Percentiles rank a stretch among this genome's conserved stretches.
These are phyloP conservation scores for Danielia reshetovae DNA, from an alignment of 805 yeast species.

Conservation along the genomic window DNA sequence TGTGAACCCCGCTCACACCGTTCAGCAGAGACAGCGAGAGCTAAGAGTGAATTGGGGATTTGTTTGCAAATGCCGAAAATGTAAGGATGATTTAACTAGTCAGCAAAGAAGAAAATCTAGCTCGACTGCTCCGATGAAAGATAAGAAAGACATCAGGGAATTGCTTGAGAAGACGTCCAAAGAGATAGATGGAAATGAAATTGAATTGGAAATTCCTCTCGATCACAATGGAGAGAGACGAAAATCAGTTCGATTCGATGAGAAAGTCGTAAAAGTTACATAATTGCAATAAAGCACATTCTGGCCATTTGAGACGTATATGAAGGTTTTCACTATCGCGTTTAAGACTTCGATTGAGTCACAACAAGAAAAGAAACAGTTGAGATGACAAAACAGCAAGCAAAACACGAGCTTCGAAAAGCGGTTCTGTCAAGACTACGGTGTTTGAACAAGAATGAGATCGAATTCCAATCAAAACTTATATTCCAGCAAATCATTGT, in stretches of 20 bases:
- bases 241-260: slow-evolving; percentile 65
- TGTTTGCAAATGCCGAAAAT: slow-evolving; percentile 61
- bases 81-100: slow-evolving; percentile 50
- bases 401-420: slow-evolving; percentile 25
- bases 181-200: slow-evolving; percentile 36
- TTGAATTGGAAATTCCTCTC: slow-evolving; percentile 45
- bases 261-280: slow-evolving; percentile 38
- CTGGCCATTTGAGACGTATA: neutral
- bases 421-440: slow-evolving; percentile 20
- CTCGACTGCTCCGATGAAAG: slow-evolving; percentile 17
- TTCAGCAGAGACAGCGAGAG: slow-evolving; percentile 59
- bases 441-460: slow-evolving; percentile 12
- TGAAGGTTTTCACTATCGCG: too few relatives aligned
- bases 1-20: slow-evolving; percentile 61
- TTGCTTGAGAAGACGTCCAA: slow-evolving; percentile 39
- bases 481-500: slow-evolving; percentile 18
- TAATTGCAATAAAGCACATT: too few relatives aligned
- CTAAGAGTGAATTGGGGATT: slow-evolving; percentile 79
- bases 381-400: too few relatives aligned
- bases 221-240: slow-evolving; percentile 42
- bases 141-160: slow-evolving; percentile 41
- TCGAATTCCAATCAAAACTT: slow-evolving; percentile 23
- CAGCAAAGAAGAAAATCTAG: slow-evolving; percentile 47
- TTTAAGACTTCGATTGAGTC: too few relatives aligned
- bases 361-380: too few relatives aligned